These are phyloP conservation scores for Schizonepeta tenuifolia DNA, from an alignment of 257 asterid genomes.

Conservation along the genomic window DNA sequence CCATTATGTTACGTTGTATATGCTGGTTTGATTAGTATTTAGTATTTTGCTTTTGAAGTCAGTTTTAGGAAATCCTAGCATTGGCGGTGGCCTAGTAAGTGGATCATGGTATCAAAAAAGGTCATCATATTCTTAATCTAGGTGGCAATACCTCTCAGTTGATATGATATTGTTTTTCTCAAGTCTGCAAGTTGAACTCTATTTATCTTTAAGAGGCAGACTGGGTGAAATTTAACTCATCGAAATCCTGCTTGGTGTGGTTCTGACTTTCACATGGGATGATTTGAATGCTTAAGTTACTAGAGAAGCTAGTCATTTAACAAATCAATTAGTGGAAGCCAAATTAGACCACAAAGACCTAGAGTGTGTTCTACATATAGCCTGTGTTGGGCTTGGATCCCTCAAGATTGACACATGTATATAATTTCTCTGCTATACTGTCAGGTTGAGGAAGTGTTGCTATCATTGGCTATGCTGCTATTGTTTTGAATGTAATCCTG, in stretches of 20 bases:
- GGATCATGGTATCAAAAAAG: background rate
- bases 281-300: background rate
- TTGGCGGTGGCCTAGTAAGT: background rate
- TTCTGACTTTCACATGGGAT: background rate
- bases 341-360: too few species aligned
- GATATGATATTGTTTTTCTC: background rate
- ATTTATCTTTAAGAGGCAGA: too few species aligned
- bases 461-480: background rate
- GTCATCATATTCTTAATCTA: background rate
- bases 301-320: too few species aligned
- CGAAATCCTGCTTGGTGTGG: background rate
- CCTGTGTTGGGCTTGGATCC: background rate
- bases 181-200: background rate
- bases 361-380: too few species aligned
- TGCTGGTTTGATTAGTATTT: constrained; percentile 22
- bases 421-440: background rate
- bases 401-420: background rate
- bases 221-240: too few species aligned
- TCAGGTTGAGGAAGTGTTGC: constrained; percentile 21
- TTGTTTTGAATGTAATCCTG: background rate
- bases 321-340: too few species aligned
- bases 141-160: background rate
- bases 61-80: constrained; percentile 2
- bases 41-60: constrained; percentile 20
- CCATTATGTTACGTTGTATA: constrained; percentile 7